Percentiles rank a stretch among this genome's conserved stretches.
phyloP scores from a whole-genome alignment of 202 grass and related monocot genomes.

The Dendrocalamus latiflorus region DNA sequence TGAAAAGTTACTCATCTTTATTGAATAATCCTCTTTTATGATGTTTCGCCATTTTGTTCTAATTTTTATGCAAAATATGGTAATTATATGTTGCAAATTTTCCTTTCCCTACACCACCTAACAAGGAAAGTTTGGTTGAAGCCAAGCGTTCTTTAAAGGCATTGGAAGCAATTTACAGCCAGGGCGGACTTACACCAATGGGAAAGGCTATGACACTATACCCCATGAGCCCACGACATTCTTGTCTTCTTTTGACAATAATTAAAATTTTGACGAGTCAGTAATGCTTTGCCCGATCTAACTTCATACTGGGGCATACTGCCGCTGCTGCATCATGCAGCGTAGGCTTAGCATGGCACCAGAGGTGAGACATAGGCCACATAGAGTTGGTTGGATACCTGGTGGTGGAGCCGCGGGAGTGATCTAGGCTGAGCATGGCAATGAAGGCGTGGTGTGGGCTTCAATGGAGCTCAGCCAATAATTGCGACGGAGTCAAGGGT shows the following conservation, averaged over 20 bases:
- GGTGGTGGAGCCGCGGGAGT: no score
- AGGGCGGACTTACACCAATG: slow-evolving; percentile 63
- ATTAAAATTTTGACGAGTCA: slow-evolving; percentile 72
- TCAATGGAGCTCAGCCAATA: no score
- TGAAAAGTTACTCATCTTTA: slow-evolving; percentile 1
- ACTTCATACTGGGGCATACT: slow-evolving; percentile 65
- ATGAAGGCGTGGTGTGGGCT: no score
- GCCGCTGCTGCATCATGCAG: slow-evolving; percentile 48
- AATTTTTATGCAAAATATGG: not conserved
- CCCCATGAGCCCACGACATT: slow-evolving; percentile 90
- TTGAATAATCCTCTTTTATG: slow-evolving; percentile 25
- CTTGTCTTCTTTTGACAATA: slow-evolving; percentile 75
- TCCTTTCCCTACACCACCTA: slow-evolving; percentile 83
- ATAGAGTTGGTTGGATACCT: no score
- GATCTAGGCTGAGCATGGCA: no score
- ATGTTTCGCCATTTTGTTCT: not conserved
- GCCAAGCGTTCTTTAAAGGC: slow-evolving; percentile 71
- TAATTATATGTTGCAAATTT: slow-evolving; percentile 80
- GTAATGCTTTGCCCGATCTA: slow-evolving; percentile 45
- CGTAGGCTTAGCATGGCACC: no score
- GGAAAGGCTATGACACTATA: slow-evolving; percentile 86
- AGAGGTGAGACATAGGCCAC: no score
- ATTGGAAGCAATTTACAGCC: slow-evolving; percentile 69
- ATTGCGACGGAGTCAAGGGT: no score
- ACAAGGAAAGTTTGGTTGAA: slow-evolving; percentile 71